A percentile compares a stretch with the other conserved stretches of the same genome.
phyloP scores from a whole-genome alignment of 495 filamentous ascomycete species.

The Bacidia gigantensis region DNA sequence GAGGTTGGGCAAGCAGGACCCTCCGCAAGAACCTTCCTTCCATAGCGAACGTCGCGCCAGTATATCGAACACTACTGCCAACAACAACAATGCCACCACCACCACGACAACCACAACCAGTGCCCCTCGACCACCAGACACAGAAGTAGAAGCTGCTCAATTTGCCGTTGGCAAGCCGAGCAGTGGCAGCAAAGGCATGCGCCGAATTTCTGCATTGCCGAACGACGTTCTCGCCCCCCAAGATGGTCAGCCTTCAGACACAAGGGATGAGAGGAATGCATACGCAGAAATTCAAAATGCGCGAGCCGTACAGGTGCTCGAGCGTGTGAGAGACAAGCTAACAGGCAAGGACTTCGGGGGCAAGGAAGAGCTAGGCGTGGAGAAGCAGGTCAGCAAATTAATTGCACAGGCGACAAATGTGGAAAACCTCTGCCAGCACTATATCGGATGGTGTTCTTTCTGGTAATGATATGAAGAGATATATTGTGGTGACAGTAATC shows the following conservation, averaged over 20 bases:
- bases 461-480: slow-evolving; percentile 40
- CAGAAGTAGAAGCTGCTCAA: neutral
- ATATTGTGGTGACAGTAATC: no score
- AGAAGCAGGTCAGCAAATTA: slow-evolving; percentile 82
- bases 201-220: slow-evolving; percentile 23
- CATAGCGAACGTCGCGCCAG: slow-evolving; percentile 65
- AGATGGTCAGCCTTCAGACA: slow-evolving; percentile 9
- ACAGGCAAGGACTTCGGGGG: slow-evolving; percentile 56
- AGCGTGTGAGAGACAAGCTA: slow-evolving; percentile 85
- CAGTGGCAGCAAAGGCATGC: slow-evolving; percentile 20
- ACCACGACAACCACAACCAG: slow-evolving; percentile 34
- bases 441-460: slow-evolving; percentile 95
- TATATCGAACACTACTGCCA: slow-evolving; percentile 53
- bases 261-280: slow-evolving; percentile 4
- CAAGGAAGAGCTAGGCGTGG: slow-evolving; percentile 67
- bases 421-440: slow-evolving; percentile 97
- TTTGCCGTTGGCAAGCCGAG: slow-evolving; percentile 31
- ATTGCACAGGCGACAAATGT: slow-evolving; percentile 89
- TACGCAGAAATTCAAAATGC: slow-evolving; percentile 74
- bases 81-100: slow-evolving; percentile 25
- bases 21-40: slow-evolving; percentile 65
- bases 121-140: slow-evolving; percentile 20
- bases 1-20: slow-evolving; percentile 79
- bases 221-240: slow-evolving; percentile 4
- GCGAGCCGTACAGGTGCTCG: slow-evolving; percentile 79